These are phyloP conservation scores for Phaeophleospora eucalypticola DNA, from an alignment of 2,329 filamentous ascomycete species.

Conservation along the genomic window DNA sequence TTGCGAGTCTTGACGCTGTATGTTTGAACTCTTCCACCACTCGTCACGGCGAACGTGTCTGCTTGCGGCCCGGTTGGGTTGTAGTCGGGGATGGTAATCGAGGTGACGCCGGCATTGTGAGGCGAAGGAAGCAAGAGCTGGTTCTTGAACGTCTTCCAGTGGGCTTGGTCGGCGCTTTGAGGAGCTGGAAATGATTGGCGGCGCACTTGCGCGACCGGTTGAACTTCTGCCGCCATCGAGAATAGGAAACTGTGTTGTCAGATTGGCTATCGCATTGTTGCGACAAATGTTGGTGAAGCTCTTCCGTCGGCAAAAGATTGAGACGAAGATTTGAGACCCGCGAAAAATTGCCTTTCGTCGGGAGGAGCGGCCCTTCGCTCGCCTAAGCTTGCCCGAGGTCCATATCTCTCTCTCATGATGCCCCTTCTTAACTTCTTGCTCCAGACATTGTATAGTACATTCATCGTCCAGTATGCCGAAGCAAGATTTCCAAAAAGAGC, in stretches of 20 bases:
- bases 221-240: slow-evolving; percentile 79
- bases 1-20: slow-evolving; percentile 91
- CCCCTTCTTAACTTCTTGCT: too few relatives aligned
- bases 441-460: background rate
- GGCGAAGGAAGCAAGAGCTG: slow-evolving; percentile 86
- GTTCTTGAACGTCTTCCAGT: slow-evolving; percentile 95
- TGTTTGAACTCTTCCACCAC: slow-evolving; percentile 86
- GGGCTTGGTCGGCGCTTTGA: slow-evolving; percentile 85
- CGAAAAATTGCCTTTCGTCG: background rate
- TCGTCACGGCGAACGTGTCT: slow-evolving; percentile 88
- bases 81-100: slow-evolving; percentile 57
- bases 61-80: slow-evolving; percentile 36
- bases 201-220: slow-evolving; percentile 74
- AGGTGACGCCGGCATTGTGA: slow-evolving; percentile 81
- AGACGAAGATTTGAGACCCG: background rate
- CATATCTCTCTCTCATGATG: too few relatives aligned
- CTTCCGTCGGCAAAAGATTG: background rate
- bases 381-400: too few relatives aligned
- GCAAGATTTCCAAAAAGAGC: slow-evolving; percentile 17
- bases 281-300: background rate
- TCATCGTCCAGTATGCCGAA: slow-evolving; percentile 14
- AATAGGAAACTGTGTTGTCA: background rate
- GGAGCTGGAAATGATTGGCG: slow-evolving; percentile 77
- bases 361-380: too few relatives aligned
- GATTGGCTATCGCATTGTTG: slow-evolving; percentile 1